Evolutionary conservation across 2,329 filamentous ascomycete genomes (phyloP).

Genomic region (Penicillium sp.): DNA sequence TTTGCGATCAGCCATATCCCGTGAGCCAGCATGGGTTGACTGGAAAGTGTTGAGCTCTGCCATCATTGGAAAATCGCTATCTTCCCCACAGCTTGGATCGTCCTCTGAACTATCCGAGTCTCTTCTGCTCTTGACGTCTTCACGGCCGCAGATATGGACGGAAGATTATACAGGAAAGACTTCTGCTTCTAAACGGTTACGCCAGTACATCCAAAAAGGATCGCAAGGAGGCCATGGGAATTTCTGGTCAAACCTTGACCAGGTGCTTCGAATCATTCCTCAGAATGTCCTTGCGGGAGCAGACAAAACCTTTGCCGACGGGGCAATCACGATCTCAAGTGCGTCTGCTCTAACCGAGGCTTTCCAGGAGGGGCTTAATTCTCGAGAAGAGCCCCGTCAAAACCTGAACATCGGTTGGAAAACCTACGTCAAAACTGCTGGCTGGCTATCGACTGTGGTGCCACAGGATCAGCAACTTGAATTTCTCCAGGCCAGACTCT

Average conservation of each 20-base stretch:
- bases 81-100: slow-evolving; percentile 72
- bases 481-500: slow-evolving; percentile 50
- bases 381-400: slow-evolving; percentile 71
- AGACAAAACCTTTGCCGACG: slow-evolving; percentile 25
- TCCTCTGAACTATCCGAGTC: slow-evolving; percentile 69
- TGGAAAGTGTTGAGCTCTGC: slow-evolving; percentile 68
- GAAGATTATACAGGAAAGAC: slow-evolving; percentile 61
- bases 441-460: slow-evolving; percentile 54
- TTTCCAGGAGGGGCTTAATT: slow-evolving; percentile 69
- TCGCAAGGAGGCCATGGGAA: slow-evolving; percentile 73
- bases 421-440: slow-evolving; percentile 68
- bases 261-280: slow-evolving; percentile 62
- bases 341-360: slow-evolving; percentile 65
- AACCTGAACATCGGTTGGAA: slow-evolving; percentile 72
- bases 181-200: slow-evolving; percentile 59
- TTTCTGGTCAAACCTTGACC: slow-evolving; percentile 72
- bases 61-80: slow-evolving; percentile 75
- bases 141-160: slow-evolving; percentile 73
- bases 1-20: slow-evolving; percentile 52
- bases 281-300: slow-evolving; percentile 44
- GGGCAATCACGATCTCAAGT: slow-evolving; percentile 46
- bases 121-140: slow-evolving; percentile 65
- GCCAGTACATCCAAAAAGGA: slow-evolving; percentile 75
- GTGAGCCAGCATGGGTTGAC: slow-evolving; percentile 51
- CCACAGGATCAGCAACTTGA: slow-evolving; percentile 50